Conservation (phyloP, 2,329 filamentous ascomycete genomes). For the Fusarium sp. region DNA sequence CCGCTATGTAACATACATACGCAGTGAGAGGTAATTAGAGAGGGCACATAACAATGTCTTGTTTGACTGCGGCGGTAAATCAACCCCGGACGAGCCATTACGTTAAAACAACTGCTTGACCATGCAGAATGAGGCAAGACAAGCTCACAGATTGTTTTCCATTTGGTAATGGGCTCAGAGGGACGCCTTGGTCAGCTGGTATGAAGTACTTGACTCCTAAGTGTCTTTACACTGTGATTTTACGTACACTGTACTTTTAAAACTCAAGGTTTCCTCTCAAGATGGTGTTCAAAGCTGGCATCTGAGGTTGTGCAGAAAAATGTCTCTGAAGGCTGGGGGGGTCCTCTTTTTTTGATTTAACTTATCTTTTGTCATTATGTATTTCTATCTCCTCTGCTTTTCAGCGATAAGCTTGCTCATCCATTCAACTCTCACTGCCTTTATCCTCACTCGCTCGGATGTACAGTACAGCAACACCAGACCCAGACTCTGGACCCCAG, state of each 20-base stretch:
- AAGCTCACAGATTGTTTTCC: constrained; percentile 36
- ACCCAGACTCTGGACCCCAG: neutral
- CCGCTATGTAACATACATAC: constrained; percentile 12
- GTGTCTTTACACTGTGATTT: rapidly evolving
- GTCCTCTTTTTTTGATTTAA: constrained; percentile 36
- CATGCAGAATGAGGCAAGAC: constrained; percentile 46
- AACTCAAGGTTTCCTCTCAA: neutral
- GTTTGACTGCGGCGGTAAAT: constrained; percentile 27
- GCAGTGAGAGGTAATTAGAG: neutral
- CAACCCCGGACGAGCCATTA: constrained; percentile 42
- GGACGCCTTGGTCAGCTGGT: constrained; percentile 32
- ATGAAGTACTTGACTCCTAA: constrained; percentile 10
- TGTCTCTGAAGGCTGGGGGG: constrained; percentile 28
- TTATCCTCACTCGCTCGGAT: constrained; percentile 29
- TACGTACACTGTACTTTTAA: constrained; percentile 17
- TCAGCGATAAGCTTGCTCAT: constrained; percentile 45
- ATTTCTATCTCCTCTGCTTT: constrained; percentile 49
- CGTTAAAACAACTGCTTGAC: constrained; percentile 45
- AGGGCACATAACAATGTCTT: neutral
- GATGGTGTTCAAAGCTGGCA: constrained; percentile 25
- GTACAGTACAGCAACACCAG: constrained; percentile 7
- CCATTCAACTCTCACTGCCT: constrained; percentile 22
- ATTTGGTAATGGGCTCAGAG: constrained; percentile 45
- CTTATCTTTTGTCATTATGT: constrained; percentile 51
- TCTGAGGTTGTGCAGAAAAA: constrained; percentile 28